Evolutionary conservation across 2,329 filamentous ascomycete species (phyloP), one percentile per base, ranked within the genome.

Genomic region (Tolypocladium cylindrosporum): DNA sequence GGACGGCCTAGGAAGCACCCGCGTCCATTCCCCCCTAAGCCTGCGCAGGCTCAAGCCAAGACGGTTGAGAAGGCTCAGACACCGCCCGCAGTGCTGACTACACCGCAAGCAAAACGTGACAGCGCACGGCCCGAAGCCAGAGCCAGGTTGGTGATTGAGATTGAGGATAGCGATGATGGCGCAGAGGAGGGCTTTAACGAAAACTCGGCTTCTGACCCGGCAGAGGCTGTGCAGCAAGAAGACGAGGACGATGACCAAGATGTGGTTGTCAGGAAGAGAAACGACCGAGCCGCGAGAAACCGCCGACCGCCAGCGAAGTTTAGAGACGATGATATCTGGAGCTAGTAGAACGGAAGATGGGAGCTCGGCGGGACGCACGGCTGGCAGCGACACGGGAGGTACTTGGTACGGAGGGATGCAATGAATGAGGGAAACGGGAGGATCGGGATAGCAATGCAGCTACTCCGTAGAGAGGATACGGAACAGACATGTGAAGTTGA

Each of bases 1-100:
- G 72, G 72, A 36, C 66, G 72, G 52, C 72, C 72, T 66, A 71
- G 72, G 64, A 74, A 74, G 63, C 70, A 74, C 43, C 71, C 70
- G 39, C 68, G 68, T 39, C 62, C 61, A 37, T 51, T 52, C 14
- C 56, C 60, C 31, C 56, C 60, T 31, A 60, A 62, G 39, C 43
- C 58, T 6, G n/a, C 55, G n/a, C 55, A n/a, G 51, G 24, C 37
- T 42, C 45, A 59, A 50, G 42, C 37, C 55, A 41, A 57, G 56
- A 31, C 45, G 53, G 51, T 48, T 48, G 54, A 48, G 55, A 40
- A 19, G 31, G 36, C 19, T 4, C 36, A 37, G 42, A 3, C 53
- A 4, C 21, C 21, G 13, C 14, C 53, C 3, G 9, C 21, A 7
- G 43, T 14, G 2, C 2, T 40, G 8, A 50, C 19, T 42, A 59